Evolutionary conservation across 2,329 filamentous ascomycete species (phyloP).

Genomic region (Paecilomyces niveus): DNA sequence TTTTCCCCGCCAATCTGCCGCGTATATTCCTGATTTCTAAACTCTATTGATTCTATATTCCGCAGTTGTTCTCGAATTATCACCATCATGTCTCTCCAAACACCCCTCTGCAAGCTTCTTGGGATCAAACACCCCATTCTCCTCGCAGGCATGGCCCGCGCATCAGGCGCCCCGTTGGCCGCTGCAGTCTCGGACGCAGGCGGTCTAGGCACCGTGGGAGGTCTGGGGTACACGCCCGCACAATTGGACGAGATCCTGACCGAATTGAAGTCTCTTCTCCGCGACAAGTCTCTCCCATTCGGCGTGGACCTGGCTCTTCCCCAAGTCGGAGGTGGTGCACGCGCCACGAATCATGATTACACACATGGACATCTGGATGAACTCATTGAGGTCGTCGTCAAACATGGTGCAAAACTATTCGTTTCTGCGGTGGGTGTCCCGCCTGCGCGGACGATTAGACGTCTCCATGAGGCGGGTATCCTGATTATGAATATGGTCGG

Average conservation of each 20-base stretch:
- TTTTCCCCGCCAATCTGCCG: too few species aligned
- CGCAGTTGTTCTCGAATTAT: neutral
- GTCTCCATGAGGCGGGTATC: conserved; percentile 71
- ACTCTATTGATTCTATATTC: neutral
- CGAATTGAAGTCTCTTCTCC: conserved; percentile 73
- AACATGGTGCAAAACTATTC: conserved; percentile 76
- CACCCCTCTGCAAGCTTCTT: conserved; percentile 70
- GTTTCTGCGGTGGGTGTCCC: conserved; percentile 86
- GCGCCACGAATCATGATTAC: conserved; percentile 94
- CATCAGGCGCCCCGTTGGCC: conserved; percentile 69
- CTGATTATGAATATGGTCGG: conserved; percentile 97
- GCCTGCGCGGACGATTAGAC: conserved; percentile 62
- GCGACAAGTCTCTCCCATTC: conserved; percentile 65
- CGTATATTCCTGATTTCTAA: neutral
- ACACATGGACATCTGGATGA: conserved; percentile 82
- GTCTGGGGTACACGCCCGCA: conserved; percentile 63
- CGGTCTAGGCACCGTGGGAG: conserved; percentile 61
- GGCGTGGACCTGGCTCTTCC: conserved; percentile 88
- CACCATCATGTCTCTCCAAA: conserved; percentile 53
- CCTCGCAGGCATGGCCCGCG: conserved; percentile 88
- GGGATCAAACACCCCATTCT: conserved; percentile 82
- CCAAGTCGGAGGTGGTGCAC: conserved; percentile 74
- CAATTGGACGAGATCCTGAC: conserved; percentile 72
- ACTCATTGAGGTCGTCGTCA: conserved; percentile 78
- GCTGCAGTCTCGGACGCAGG: conserved; percentile 86